Base-by-base conservation (phyloP, 2,329 filamentous ascomycete genomes). In the Phialophora chinensis region DNA sequence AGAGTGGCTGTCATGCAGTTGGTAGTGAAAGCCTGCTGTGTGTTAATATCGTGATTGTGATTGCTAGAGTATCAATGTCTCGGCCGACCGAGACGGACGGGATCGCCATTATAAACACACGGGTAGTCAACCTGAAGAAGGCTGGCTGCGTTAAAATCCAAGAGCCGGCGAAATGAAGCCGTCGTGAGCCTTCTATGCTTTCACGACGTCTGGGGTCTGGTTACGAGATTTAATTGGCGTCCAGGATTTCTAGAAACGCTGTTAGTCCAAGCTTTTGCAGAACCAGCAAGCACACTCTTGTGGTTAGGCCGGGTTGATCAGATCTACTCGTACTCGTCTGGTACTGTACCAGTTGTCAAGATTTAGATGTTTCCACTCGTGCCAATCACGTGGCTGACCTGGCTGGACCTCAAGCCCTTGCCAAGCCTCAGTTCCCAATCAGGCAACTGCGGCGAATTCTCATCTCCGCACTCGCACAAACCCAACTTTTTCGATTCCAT, bases 381-480 rank as follows among this genome's bases (percentile, higher is more conserved):
- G n/a, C n/a, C n/a, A n/a, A n/a, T 3, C 2, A 27, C 27, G 27
- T 27, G 27, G 2, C 4, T 3, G 27, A 27, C 27, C 27, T 3
- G 2, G 27, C 29, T 31, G 5, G 29, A 31, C 29, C 29, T 35
- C 35, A 42, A 17, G 14, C 14, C 35, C 35, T 14, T n/a, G 38
- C 38, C 38, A 44, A 44, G 38, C 38, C 14, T 42, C 38, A 1
- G 1, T 2, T 5, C 38, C 53, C 14, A 35, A 56, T 29, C 27
- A 33, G 27, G 53, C 53, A 56, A 56, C 27, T 56, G 53, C 53
- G 53, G 53, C 53, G 53, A 56, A 8, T 2, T 29, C 17, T 12
- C 20, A 27, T 1, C 53, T 56, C 53, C 53, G 53, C 53, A 56
- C 12, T 23, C 38, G 17, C 27, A 27, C 38, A 56, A 31, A 12